These are phyloP conservation scores for Benincasa hispida DNA, from an alignment of 306 rosid species.

Conservation along the genomic window DNA sequence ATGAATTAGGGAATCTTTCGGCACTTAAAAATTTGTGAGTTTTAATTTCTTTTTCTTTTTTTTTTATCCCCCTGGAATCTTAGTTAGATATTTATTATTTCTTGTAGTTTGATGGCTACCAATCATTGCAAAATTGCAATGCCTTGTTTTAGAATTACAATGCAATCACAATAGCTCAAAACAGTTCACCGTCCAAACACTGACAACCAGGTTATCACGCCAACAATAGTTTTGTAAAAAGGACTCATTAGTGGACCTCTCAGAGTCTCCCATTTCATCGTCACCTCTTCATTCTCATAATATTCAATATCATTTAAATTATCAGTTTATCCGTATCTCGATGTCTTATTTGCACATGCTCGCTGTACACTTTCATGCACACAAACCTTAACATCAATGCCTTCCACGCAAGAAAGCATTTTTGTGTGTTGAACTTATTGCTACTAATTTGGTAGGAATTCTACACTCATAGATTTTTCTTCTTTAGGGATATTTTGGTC, in stretches of 20 bases:
- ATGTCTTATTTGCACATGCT: background rate
- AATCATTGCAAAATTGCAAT: background rate
- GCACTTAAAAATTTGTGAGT: conserved; percentile 70
- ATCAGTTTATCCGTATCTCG: background rate
- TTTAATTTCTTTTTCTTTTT: background rate
- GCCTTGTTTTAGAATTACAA: background rate
- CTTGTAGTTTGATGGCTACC: background rate
- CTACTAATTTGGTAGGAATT: background rate
- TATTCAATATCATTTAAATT: background rate
- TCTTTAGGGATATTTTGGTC: background rate
- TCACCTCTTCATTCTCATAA: background rate
- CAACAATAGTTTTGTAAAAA: background rate
- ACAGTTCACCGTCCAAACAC: background rate
- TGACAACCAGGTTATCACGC: background rate
- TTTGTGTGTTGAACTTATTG: background rate
- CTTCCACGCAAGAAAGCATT: background rate
- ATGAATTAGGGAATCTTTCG: conserved; percentile 70
- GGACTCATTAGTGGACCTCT: background rate
- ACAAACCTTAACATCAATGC: background rate
- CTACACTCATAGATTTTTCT: background rate
- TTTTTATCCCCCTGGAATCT: too few species aligned
- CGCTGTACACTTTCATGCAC: background rate
- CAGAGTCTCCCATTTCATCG: background rate
- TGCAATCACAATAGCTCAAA: background rate
- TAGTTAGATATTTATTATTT: background rate